Evolutionary conservation across 228 moss, liverwort and hornwort species (phyloP).

Genomic region (Sphagnum fallax): DNA sequence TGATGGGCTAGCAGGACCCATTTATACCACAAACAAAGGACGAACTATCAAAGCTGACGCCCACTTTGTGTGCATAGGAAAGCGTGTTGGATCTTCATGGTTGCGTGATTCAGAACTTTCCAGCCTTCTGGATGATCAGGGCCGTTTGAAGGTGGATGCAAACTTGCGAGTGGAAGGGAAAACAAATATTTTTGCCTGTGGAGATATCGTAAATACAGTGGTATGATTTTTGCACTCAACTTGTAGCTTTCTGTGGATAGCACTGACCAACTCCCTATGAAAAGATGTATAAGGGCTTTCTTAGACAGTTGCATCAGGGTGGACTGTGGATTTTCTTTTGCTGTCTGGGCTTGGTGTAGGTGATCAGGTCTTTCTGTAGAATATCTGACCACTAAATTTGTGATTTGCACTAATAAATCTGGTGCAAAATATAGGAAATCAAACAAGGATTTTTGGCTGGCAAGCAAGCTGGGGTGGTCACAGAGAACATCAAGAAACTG

Average conservation of each 20-base stretch:
- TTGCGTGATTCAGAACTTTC: slow-evolving; percentile 35
- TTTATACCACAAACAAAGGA: slow-evolving; percentile 50
- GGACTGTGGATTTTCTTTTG: neutral
- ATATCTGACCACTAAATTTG: neutral
- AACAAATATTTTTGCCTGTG: slow-evolving; percentile 50
- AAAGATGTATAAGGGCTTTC: neutral
- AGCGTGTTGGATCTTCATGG: slow-evolving; percentile 56
- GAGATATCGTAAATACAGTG: slow-evolving; percentile 65
- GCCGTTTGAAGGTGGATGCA: slow-evolving; percentile 51
- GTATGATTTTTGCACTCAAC: slow-evolving; percentile 14
- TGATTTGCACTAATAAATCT: neutral
- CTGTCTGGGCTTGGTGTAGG: neutral
- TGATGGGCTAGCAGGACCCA: slow-evolving; percentile 33
- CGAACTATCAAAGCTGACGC: slow-evolving; percentile 44
- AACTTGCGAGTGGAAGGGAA: slow-evolving; percentile 45
- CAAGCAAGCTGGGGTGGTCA: slow-evolving; percentile 51
- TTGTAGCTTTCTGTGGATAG: neutral
- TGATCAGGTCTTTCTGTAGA: neutral
- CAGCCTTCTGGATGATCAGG: slow-evolving; percentile 18
- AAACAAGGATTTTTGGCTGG: slow-evolving; percentile 70
- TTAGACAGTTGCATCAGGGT: neutral
- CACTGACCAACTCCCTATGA: neutral
- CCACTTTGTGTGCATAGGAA: slow-evolving; percentile 51
- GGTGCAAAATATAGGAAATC: slow-evolving; percentile 38
- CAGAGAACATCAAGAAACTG: slow-evolving; percentile 64